These are phyloP conservation scores for Talaromyces rugulosus DNA, from an alignment of 2,329 filamentous ascomycete species.

Conservation along the genomic window DNA sequence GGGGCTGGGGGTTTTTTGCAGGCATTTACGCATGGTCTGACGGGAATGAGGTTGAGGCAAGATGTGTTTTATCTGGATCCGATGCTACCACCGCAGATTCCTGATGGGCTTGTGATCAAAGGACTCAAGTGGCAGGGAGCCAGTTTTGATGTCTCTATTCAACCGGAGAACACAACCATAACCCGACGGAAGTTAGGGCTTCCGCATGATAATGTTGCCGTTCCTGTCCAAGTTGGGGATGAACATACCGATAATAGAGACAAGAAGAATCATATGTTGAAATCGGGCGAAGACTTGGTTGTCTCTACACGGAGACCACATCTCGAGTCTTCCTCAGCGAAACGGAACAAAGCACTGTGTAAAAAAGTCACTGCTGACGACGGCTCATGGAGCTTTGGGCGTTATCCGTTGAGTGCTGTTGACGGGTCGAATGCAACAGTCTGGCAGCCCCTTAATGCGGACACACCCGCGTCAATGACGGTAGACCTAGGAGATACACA, in stretches of 20 bases:
- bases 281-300: neutral
- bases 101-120: conserved; percentile 5
- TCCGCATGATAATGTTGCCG: neutral
- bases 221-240: conserved; percentile 3
- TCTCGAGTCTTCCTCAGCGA: neutral
- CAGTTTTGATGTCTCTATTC: conserved; percentile 10
- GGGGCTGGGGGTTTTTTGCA: conserved; percentile 31
- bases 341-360: conserved; percentile 5
- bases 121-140: conserved; percentile 12
- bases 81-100: conserved; percentile 10
- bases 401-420: conserved; percentile 9
- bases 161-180: conserved; percentile 5
- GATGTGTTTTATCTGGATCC: conserved; percentile 10
- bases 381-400: conserved; percentile 10
- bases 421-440: conserved; percentile 12
- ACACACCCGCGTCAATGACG: neutral
- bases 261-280: neutral
- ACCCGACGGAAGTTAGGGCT: neutral
- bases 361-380: conserved; percentile 1
- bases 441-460: conserved; percentile 8
- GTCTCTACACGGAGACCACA: conserved; percentile 7
- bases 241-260: neutral
- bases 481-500: neutral
- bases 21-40: conserved; percentile 11
- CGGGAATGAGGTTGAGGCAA: conserved; percentile 5